Evolutionary conservation across 2,329 filamentous ascomycete species (phyloP).

Genomic region (Fusarium metavorans): DNA sequence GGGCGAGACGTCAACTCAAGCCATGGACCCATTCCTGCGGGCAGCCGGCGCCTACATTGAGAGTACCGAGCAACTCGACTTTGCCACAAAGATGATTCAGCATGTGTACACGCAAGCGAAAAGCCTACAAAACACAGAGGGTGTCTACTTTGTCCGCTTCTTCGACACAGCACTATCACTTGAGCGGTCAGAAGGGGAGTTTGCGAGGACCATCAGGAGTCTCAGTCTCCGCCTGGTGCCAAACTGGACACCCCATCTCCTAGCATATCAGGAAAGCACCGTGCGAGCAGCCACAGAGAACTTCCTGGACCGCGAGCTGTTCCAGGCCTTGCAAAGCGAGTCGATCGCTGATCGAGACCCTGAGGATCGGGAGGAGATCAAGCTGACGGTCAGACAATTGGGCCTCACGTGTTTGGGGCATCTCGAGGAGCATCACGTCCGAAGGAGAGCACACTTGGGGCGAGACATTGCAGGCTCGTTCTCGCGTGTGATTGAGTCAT

Average conservation of each 20-base stretch:
- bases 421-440: constrained; percentile 60
- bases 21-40: constrained; percentile 68
- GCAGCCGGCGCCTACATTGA: constrained; percentile 67
- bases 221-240: constrained; percentile 48
- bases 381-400: constrained; percentile 51
- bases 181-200: constrained; percentile 44
- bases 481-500: constrained; percentile 57
- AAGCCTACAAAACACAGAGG: constrained; percentile 61
- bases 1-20: constrained; percentile 55
- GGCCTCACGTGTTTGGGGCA: constrained; percentile 60
- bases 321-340: constrained; percentile 47
- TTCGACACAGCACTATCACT: constrained; percentile 47
- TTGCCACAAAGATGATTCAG: constrained; percentile 54
- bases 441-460: constrained; percentile 55
- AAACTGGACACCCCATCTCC: constrained; percentile 64
- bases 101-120: constrained; percentile 60
- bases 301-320: constrained; percentile 59
- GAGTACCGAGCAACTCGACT: constrained; percentile 49
- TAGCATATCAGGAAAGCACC: constrained; percentile 59
- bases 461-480: constrained; percentile 57
- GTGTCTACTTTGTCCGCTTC: constrained; percentile 62
- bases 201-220: constrained; percentile 32
- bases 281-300: constrained; percentile 57
- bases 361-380: constrained; percentile 39
- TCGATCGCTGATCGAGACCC: constrained; percentile 46